Percentiles rank a stretch among this genome's conserved stretches.
These are phyloP conservation scores for Otatea glauca DNA, from an alignment of 176 grass and related monocot species.

Conservation along the genomic window DNA sequence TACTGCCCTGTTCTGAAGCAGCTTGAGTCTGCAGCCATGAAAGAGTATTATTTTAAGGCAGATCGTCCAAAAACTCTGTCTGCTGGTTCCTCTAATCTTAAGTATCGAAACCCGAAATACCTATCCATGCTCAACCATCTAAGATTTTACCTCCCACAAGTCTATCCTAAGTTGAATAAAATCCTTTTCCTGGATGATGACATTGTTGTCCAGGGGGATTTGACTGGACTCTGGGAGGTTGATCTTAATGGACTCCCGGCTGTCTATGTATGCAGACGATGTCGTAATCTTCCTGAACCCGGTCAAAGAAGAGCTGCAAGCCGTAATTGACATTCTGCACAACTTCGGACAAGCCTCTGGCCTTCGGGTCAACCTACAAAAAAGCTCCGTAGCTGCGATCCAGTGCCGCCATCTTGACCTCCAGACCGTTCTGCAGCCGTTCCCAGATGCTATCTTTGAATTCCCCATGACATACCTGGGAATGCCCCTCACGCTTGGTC, in stretches of 20 bases:
- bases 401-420: too few species aligned
- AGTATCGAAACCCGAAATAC: constrained; percentile 71
- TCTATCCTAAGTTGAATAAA: constrained; percentile 71
- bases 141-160: constrained; percentile 63
- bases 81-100: constrained; percentile 66
- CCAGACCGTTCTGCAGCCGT: too few species aligned
- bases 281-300: too few species aligned
- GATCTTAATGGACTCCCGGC: constrained; percentile 33
- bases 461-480: too few species aligned
- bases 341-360: too few species aligned
- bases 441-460: too few species aligned
- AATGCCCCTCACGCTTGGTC: too few species aligned
- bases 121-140: constrained; percentile 64
- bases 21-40: constrained; percentile 67
- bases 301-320: too few species aligned
- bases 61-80: constrained; percentile 55
- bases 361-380: too few species aligned
- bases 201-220: constrained; percentile 65
- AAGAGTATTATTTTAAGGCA: constrained; percentile 63
- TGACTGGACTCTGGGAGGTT: constrained; percentile 68
- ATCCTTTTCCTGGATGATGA: constrained; percentile 75
- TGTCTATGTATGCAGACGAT: too few species aligned
- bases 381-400: too few species aligned
- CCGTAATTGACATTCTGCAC: too few species aligned
- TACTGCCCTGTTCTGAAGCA: constrained; percentile 69